A percentile compares a stretch with the other conserved stretches of the same genome.
Evolutionary conservation across 805 yeast species (phyloP).

Genomic region (Hanseniaspora meyeri): DNA sequence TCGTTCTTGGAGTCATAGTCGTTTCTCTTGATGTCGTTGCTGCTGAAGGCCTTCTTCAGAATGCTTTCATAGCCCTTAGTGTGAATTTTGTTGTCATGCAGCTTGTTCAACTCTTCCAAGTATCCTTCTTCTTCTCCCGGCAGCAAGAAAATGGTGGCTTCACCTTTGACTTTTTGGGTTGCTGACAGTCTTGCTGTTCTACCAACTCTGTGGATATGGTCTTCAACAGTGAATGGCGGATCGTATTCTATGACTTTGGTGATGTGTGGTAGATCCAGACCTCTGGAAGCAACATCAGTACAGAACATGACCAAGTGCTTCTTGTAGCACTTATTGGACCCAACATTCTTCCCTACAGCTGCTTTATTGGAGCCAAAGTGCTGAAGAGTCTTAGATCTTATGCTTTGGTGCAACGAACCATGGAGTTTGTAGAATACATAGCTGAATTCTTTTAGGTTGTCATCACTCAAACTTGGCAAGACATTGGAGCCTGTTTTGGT

Average conservation of each 20-base stretch:
- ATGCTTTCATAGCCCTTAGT: constrained; percentile 38
- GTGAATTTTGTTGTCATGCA: constrained; percentile 46
- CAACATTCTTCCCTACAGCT: constrained; percentile 19
- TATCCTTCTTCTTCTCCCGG: constrained; percentile 89
- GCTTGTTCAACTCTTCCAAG: constrained; percentile 44
- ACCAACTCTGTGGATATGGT: constrained; percentile 92
- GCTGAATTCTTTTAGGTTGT: constrained; percentile 28
- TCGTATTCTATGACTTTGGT: constrained; percentile 83
- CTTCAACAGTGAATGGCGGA: constrained; percentile 89
- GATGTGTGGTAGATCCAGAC: constrained; percentile 80
- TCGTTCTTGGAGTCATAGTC: constrained; percentile 20
- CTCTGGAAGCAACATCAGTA: constrained; percentile 97
- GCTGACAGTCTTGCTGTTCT: constrained; percentile 95
- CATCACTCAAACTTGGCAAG: constrained; percentile 22
- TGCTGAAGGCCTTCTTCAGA: constrained; percentile 28
- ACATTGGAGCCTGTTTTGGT: constrained; percentile 23
- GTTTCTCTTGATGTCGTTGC: constrained; percentile 24
- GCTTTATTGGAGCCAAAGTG: constrained; percentile 39
- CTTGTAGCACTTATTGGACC: constrained; percentile 21
- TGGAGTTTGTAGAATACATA: constrained; percentile 60
- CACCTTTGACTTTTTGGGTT: constrained; percentile 41
- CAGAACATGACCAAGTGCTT: constrained; percentile 65
- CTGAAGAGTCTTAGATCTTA: constrained; percentile 64
- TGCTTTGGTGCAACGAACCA: constrained; percentile 79
- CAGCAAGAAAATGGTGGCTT: constrained; percentile 60